Evolutionary conservation across 441 rosid species (phyloP), one percentile per base, ranked within the genome.

Genomic region (Corymbia calophylla): DNA sequence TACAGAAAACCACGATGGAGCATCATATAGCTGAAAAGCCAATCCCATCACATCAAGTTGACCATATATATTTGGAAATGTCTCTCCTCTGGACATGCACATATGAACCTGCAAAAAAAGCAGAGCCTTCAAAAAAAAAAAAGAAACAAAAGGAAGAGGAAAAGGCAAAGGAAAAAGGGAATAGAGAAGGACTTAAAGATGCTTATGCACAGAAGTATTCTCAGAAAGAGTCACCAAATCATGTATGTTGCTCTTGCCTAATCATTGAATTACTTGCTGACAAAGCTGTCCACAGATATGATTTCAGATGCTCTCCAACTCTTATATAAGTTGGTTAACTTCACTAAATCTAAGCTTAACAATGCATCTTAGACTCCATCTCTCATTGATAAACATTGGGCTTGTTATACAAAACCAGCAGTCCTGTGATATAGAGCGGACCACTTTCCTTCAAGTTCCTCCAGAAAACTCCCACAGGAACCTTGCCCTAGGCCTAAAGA

Each of bases 71-170:
- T 96, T 98, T 53, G 99, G 99, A 94, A 97, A 98, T 84, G 97
- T 93, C 92, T 98, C 99, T 88, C 98, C 99, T 88, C 96, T 95
- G 88, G 99, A 97, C 99, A 98, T 96, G 96, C 99, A 98, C 91
- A 98, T 85, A 89, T 98, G 99, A 89, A 98, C 96, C 99, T 98
- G 96, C 88, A 92, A 58, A 16, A 93, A 54, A 86, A 60, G 39
- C 51, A 55, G 49, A 60, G 66, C 88, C 47, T 56, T 86, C 17
- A 86, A 39, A 39, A 39, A 39, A 39, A 58, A 32, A 35, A 53
- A 21, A 64, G 70, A 10, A 53, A 54, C 31, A 2, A 35, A 90
- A 58, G 90, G 87, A 88, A 87, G 91, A 88, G 86, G 62, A 55
- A 88, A 55, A 89, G n/a, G 49, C 31, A 91, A 88, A 87, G 82